Conservation (phyloP, 164 flowering plant species). For the Piper betle region DNA sequence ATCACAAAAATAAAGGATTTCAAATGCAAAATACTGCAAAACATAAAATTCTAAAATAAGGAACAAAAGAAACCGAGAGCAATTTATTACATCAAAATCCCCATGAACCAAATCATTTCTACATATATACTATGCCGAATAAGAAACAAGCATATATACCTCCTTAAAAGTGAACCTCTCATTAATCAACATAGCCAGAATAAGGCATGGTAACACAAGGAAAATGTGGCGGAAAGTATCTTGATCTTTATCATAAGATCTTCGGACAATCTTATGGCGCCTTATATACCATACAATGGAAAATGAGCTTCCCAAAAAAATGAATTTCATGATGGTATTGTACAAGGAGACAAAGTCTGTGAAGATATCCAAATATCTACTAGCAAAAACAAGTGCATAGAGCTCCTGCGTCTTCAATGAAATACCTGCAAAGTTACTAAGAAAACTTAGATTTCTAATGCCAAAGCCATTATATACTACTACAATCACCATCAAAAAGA, state of each 20-base stretch:
- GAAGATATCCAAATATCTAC: constrained; percentile 86
- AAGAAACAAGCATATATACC: constrained; percentile 21
- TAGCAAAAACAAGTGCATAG: constrained; percentile 71
- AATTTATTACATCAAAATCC: constrained; percentile 1
- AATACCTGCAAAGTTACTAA: constrained; percentile 41
- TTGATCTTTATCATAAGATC: constrained; percentile 86
- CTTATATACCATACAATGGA: constrained; percentile 94
- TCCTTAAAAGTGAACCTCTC: constrained; percentile 78
- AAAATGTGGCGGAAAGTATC: constrained; percentile 81
- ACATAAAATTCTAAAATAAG: background rate
- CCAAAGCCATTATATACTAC: background rate
- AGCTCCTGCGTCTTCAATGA: constrained; percentile 95
- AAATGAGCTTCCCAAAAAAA: constrained; percentile 87
- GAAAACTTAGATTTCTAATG: background rate
- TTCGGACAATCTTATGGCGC: constrained; percentile 69
- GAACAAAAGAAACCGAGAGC: background rate
- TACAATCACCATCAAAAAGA: constrained; percentile 8
- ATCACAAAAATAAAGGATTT: background rate
- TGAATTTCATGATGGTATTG: constrained; percentile 75
- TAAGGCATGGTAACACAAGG: constrained; percentile 66
- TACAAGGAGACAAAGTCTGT: constrained; percentile 61
- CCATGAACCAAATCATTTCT: background rate
- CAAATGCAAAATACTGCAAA: background rate
- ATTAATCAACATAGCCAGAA: constrained; percentile 59
- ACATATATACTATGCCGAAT: background rate